Evolutionary conservation across 1,284 basidiomycete genomes (phyloP), one percentile per base, ranked within the genome.

Genomic region (Mycocalia duriaeana): DNA sequence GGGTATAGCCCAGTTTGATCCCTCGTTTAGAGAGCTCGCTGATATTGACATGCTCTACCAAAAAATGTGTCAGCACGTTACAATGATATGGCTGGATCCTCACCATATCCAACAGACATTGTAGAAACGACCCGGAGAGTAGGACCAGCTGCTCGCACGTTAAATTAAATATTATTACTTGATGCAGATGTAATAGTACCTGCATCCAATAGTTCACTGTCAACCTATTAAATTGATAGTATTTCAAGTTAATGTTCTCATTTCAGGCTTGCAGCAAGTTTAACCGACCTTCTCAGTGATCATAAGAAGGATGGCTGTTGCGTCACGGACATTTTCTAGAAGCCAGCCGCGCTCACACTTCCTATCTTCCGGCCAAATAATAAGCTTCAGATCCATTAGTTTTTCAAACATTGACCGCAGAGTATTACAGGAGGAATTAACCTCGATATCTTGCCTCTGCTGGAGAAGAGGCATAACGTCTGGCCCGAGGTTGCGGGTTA

Each of bases 51-150:
- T 98, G 95, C 54, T 98, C 94, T 91, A 50, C 23, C 51, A 39
- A 25, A 16, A 14, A 9, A 6, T 28, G 25, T 8, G 26, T 46
- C n/a, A 42, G 24, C 16, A 44, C 31, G 31, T 43, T n/a, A n/a
- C 1, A 16, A 34, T 8, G n/a, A 38, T 9, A 8, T 18, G 11
- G 36, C 31, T 18, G 28, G 19, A 11, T 18, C 62, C 76, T 52
- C 56, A 91, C 91, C 91, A 62, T 86, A 90, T 34, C 91, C 91
- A 16, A 93, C 91, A 14, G 87, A 89, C 79, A 95, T 89, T 0
- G 94, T 97, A 1, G 91, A 93, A 5, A 97, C 77, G 14, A 89
- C 83, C 46, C 80, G 81, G 11, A 98, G 73, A 42, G 65, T 73
- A 0, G 85, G 70, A 3, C 89, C 88, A 50, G 88, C 89, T 89